phyloP scores from a whole-genome alignment of 179 eudicot genomes.

The Nepenthes alata region DNA sequence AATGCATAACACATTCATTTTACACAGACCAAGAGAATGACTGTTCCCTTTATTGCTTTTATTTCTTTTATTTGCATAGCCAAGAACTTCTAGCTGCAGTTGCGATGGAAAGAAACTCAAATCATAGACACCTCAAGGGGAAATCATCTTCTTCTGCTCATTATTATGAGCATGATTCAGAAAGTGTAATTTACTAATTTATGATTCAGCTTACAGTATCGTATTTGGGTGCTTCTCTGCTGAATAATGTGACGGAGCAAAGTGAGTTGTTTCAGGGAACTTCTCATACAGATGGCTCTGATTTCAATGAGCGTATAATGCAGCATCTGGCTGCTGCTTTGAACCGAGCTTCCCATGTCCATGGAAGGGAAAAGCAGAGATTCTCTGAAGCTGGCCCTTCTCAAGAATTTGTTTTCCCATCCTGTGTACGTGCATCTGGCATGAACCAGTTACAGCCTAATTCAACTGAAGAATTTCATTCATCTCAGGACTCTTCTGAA shows the following conservation, averaged over 20 bases:
- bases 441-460: constrained; percentile 15
- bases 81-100: constrained; percentile 69
- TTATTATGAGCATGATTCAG: constrained; percentile 21
- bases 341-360: constrained; percentile 36
- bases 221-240: not conserved
- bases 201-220: no score
- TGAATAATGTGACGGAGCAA: constrained; percentile 1
- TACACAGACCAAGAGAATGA: not conserved
- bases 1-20: not conserved
- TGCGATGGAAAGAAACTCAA: constrained; percentile 38
- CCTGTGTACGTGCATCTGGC: constrained; percentile 14
- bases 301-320: constrained; percentile 49
- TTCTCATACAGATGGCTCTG: constrained; percentile 38
- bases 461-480: constrained; percentile 29
- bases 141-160: constrained; percentile 10
- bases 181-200: constrained; percentile 24
- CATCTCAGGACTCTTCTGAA: constrained; percentile 29
- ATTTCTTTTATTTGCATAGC: constrained; percentile 17
- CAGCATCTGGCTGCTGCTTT: constrained; percentile 46
- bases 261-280: constrained; percentile 36
- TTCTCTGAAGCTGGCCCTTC: constrained; percentile 31
- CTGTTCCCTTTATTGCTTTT: not conserved
- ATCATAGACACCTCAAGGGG: constrained; percentile 18
- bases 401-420: constrained; percentile 17
- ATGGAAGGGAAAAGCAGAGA: constrained; percentile 32